Evolutionary conservation across 345 rosid genomes (phyloP).

Genomic region (Excoecaria agallocha): DNA sequence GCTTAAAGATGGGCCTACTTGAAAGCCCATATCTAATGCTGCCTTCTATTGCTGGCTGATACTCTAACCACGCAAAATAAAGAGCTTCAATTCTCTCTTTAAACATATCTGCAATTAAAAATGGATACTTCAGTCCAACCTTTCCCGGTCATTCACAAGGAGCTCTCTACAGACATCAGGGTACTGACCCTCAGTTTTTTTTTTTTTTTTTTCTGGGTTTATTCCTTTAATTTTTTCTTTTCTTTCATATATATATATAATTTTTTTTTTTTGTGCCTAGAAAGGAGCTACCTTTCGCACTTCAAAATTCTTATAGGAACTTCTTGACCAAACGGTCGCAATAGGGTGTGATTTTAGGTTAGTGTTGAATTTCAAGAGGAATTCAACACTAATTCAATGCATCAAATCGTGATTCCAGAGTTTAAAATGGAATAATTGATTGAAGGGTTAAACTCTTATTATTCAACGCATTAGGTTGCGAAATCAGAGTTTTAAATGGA

Average conservation of each 20-base stretch:
- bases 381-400: not conserved
- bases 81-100: not conserved
- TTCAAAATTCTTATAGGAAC: not conserved
- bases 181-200: conserved; percentile 23
- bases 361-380: not conserved
- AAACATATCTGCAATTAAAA: not conserved
- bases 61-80: not conserved
- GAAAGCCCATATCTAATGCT: too few relatives aligned
- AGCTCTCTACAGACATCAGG: conserved; percentile 44
- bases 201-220: not conserved
- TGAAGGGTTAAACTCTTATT: too few relatives aligned
- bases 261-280: not conserved
- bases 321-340: conserved; percentile 1
- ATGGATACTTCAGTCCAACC: conserved; percentile 39
- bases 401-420: too few relatives aligned
- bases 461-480: too few relatives aligned
- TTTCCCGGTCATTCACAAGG: conserved; percentile 54
- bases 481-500: too few relatives aligned
- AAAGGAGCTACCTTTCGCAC: not conserved
- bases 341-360: not conserved
- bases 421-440: too few relatives aligned
- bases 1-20: too few relatives aligned
- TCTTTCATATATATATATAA: too few relatives aligned
- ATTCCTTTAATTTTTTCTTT: not conserved
- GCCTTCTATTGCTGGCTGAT: too few relatives aligned